A percentile compares a stretch with the other conserved stretches of the same genome.
Evolutionary conservation across 129 eudicot species (phyloP).

Genomic region (Tagetes patula): DNA sequence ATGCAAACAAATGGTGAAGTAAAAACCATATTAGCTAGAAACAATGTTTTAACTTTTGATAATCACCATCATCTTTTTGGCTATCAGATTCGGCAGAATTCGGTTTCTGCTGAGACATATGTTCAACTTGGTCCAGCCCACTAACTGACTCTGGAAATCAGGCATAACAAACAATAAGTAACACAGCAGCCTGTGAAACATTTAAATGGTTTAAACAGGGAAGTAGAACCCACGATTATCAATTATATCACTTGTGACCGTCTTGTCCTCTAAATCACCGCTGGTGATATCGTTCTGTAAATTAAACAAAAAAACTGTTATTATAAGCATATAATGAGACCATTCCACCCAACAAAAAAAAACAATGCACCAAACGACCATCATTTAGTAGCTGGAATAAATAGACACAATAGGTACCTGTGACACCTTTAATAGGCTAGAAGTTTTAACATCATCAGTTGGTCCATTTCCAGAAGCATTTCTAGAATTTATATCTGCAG

Average conservation of each 20-base stretch:
- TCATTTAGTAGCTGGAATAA: not conserved
- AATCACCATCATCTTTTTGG: constrained; percentile 69
- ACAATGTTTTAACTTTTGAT: not conserved
- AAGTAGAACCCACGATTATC: constrained; percentile 55
- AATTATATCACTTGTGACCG: constrained; percentile 36
- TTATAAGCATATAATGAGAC: not conserved
- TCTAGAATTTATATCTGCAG: constrained; percentile 53
- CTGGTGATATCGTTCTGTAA: constrained; percentile 38
- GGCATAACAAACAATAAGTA: constrained; percentile 12
- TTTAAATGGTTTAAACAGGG: not conserved
- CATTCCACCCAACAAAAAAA: not conserved
- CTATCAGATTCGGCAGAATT: constrained; percentile 55
- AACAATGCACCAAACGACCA: not conserved
- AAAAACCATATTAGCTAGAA: not conserved
- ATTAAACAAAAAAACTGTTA: not conserved
- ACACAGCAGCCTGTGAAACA: not conserved
- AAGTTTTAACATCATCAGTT: constrained; percentile 39
- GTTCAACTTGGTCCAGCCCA: constrained; percentile 70
- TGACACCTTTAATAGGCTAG: constrained; percentile 30
- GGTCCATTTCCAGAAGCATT: constrained; percentile 43
- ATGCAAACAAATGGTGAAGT: constrained; percentile 17
- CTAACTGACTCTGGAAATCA: constrained; percentile 49
- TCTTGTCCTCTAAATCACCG: constrained; percentile 43
- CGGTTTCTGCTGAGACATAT: constrained; percentile 49
- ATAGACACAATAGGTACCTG: constrained; percentile 27